phyloP scores from a whole-genome alignment of 73 alveolate genomes.

The Tetrahymena borealis region DNA sequence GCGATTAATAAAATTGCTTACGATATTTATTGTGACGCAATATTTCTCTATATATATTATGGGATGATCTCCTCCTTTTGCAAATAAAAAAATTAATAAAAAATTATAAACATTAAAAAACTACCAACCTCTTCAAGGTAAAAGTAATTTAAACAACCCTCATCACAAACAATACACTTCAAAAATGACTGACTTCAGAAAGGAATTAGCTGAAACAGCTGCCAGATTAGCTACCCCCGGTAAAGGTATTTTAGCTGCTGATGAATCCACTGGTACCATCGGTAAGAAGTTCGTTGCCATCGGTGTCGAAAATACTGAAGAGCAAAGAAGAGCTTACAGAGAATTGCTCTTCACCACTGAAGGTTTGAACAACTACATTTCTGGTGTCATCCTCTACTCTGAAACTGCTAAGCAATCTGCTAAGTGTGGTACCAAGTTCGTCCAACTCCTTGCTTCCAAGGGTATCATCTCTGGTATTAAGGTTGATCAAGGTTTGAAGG shows the following conservation, averaged over 20 bases:
- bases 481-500: conserved; percentile 91
- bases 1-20: not conserved
- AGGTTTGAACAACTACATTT: conserved; percentile 89
- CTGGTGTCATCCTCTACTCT: conserved; percentile 95
- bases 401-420: conserved; percentile 92
- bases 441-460: conserved; percentile 72
- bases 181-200: conserved; percentile 53
- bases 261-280: conserved; percentile 90
- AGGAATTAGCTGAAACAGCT: conserved; percentile 89
- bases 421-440: conserved; percentile 84
- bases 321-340: conserved; percentile 91
- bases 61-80: not conserved
- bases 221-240: conserved; percentile 81
- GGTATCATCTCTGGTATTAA: conserved; percentile 98
- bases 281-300: conserved; percentile 81
- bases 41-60: not conserved
- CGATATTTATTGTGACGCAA: conserved; percentile 2
- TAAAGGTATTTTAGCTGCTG: conserved; percentile 95
- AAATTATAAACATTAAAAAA: not conserved
- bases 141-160: not conserved
- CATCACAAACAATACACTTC: too few species aligned
- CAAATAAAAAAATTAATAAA: not conserved
- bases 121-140: not conserved
- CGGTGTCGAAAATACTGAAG: conserved; percentile 85
- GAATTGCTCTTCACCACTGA: conserved; percentile 90